Base-by-base conservation (phyloP, 2,329 filamentous ascomycete species). In the Myriosclerotinia duriaeana region DNA sequence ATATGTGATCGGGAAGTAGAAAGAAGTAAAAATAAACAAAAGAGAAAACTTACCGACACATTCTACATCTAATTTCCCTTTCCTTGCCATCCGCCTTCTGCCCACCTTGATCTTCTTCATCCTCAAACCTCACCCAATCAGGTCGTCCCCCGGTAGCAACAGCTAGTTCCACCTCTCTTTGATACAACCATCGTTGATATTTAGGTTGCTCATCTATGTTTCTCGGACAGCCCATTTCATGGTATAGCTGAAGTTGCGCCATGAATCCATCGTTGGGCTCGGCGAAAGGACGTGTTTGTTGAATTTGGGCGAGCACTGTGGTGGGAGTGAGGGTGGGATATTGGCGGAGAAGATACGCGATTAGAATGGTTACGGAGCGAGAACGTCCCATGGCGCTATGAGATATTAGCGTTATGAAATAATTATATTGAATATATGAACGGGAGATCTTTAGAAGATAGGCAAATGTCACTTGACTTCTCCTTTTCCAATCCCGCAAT, bases 191-290 rank as follows among this genome's bases (percentile, higher is more conserved):
- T 65, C 92, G 87, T 77, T 95, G 92, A 78, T 98, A 99, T 17
- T 84, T 79, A 0, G 92, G 89, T 56, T 93, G 85, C 12, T 82
- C 80, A 70, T 90, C 89, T 63, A 91, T 80, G 70, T 87, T 82
- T 5, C 80, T 84, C 1, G 93, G 91, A 71, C 89, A 94, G 56
- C 87, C 87, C 91, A 97, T 97, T 71, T 89, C 82, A 81, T 92
- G 90, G 82, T 94, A 99, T 64, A 98, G 81, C 71, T 89, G 83
- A 6, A 99, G 84, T 78, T 99, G 95, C 61, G 87, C 81, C 87
- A 94, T 93, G 82, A 99, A 99, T 38, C 93, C 94, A 42, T 87
- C 81, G 76, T 99, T 99, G 4, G 95, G 95, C 75, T 96, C 92
- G 68, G 90, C 93, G 65, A 95, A 85, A 20, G 90, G 86, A 50